These are phyloP conservation scores for Halophytophthora polymorphica DNA, from an alignment of 352 stramenopile genomes.

Conservation along the genomic window DNA sequence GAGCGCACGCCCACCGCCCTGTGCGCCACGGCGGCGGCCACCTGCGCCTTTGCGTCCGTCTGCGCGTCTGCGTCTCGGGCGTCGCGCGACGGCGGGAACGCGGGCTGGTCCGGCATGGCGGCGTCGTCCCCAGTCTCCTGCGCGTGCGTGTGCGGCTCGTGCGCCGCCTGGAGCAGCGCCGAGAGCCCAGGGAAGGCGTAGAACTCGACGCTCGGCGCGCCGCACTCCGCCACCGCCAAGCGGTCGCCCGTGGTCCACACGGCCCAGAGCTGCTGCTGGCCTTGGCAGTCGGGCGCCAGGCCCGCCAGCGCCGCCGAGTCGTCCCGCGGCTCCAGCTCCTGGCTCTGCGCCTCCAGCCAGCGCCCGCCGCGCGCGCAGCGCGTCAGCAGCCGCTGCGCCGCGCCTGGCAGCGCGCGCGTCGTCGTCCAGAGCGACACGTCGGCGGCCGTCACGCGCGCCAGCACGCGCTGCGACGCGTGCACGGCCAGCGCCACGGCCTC, in stretches of 20 bases:
- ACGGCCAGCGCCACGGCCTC: slow-evolving; percentile 48
- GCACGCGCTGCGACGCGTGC: slow-evolving; percentile 46
- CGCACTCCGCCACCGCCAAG: slow-evolving; percentile 66
- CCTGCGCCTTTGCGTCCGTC: too few species aligned
- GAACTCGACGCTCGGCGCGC: slow-evolving; percentile 59
- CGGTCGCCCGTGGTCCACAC: slow-evolving; percentile 49
- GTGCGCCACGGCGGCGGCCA: not conserved
- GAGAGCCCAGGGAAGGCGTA: slow-evolving; percentile 62
- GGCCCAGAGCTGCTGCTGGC: slow-evolving; percentile 40
- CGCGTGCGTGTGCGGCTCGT: slow-evolving; percentile 3
- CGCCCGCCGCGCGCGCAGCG: slow-evolving; percentile 28
- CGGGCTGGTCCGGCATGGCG: slow-evolving; percentile 20
- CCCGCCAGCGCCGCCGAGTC: not conserved
- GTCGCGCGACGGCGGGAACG: slow-evolving; percentile 9
- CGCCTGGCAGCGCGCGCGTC: slow-evolving; percentile 22
- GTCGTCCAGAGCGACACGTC: slow-evolving; percentile 51
- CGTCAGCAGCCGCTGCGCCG: slow-evolving; percentile 32
- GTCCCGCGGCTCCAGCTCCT: not conserved
- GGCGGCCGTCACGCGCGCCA: slow-evolving; percentile 51
- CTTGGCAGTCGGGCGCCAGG: slow-evolving; percentile 14
- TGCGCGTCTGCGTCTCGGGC: slow-evolving; percentile 5
- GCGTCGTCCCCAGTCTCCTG: slow-evolving; percentile 1
- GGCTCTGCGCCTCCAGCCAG: slow-evolving; percentile 17
- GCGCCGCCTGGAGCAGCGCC: slow-evolving; percentile 15
- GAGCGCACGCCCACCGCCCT: slow-evolving; percentile 4